phyloP scores from a whole-genome alignment of 2,329 filamentous ascomycete species.

The Leptodontidium sp. region DNA sequence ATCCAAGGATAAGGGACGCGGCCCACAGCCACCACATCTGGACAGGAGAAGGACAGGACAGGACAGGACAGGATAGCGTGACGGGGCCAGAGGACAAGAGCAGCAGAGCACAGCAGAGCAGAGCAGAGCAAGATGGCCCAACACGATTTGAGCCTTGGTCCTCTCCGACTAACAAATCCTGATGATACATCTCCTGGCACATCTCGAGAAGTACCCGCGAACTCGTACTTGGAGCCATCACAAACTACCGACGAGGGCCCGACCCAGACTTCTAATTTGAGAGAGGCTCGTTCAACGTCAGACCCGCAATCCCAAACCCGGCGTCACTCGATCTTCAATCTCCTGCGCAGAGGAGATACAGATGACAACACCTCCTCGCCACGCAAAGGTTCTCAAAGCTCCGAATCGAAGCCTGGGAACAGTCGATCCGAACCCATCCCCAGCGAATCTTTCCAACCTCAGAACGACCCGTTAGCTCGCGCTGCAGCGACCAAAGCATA shows the following conservation, averaged over 20 bases:
- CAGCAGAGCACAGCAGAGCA: constrained; percentile 1
- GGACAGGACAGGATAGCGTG: constrained; percentile 1
- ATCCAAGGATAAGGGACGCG: constrained; percentile 18
- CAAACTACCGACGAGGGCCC: constrained; percentile 30
- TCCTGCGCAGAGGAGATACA: constrained; percentile 45
- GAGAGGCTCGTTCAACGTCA: constrained; percentile 40
- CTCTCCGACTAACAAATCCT: constrained; percentile 66
- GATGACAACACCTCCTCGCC: constrained; percentile 35
- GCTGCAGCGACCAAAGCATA: constrained; percentile 47
- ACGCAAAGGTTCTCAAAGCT: constrained; percentile 34
- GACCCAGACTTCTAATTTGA: constrained; percentile 35
- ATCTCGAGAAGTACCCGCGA: constrained; percentile 41
- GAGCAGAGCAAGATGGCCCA: constrained; percentile 8
- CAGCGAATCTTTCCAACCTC: constrained; percentile 42
- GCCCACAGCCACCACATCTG: constrained; percentile 18
- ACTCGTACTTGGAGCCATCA: constrained; percentile 32
- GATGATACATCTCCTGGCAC: constrained; percentile 56
- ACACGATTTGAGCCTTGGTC: constrained; percentile 16
- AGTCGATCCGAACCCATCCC: constrained; percentile 42
- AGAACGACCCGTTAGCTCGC: constrained; percentile 41
- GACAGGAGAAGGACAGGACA: background rate
- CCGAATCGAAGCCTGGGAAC: constrained; percentile 34
- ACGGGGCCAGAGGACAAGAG: background rate
- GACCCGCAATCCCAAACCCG: constrained; percentile 45
- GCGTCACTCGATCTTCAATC: constrained; percentile 48